Percentiles rank a stretch among this genome's conserved stretches.
phyloP scores from a whole-genome alignment of 2,329 filamentous ascomycete species.

The Ophiostoma quercus region DNA sequence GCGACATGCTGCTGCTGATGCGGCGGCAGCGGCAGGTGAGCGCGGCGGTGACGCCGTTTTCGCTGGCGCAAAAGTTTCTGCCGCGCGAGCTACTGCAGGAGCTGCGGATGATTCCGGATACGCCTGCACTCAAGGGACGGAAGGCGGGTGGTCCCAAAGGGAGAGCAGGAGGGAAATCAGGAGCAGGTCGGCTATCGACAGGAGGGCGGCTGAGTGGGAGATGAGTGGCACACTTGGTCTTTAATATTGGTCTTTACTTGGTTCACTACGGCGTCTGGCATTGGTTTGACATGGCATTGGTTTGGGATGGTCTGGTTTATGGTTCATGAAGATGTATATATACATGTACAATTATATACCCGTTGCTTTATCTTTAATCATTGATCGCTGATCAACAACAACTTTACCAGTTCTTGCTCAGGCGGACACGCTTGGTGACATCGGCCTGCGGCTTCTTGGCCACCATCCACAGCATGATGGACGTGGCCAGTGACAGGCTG shows the following conservation, averaged over 20 bases:
- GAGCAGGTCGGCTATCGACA: no score
- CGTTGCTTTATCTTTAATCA: not conserved
- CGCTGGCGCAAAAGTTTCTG: conserved; percentile 75
- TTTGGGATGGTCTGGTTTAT: no score
- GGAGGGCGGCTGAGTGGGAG: conserved; percentile 28
- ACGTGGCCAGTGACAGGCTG: conserved; percentile 74
- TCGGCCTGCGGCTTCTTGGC: conserved; percentile 78
- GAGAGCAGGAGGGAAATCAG: conserved; percentile 37
- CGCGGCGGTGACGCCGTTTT: conserved; percentile 68
- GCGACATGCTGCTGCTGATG: conserved; percentile 76
- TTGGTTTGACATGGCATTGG: not conserved
- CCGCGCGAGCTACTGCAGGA: conserved; percentile 79
- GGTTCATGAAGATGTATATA: conserved; percentile 27
- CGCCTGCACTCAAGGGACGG: conserved; percentile 46
- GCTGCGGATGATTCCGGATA: conserved; percentile 62
- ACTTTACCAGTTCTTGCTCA: conserved; percentile 66
- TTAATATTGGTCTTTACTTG: not conserved
- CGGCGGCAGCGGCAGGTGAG: conserved; percentile 72
- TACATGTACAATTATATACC: conserved; percentile 2
- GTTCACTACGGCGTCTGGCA: not conserved
- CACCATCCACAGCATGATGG: conserved; percentile 95
- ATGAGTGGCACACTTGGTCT: not conserved
- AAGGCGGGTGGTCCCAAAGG: not conserved
- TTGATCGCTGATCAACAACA: not conserved
- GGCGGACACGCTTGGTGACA: conserved; percentile 65